Evolutionary conservation across 768 basidiomycete species (phyloP).

Genomic region (Macrolepiota albuminosa): DNA sequence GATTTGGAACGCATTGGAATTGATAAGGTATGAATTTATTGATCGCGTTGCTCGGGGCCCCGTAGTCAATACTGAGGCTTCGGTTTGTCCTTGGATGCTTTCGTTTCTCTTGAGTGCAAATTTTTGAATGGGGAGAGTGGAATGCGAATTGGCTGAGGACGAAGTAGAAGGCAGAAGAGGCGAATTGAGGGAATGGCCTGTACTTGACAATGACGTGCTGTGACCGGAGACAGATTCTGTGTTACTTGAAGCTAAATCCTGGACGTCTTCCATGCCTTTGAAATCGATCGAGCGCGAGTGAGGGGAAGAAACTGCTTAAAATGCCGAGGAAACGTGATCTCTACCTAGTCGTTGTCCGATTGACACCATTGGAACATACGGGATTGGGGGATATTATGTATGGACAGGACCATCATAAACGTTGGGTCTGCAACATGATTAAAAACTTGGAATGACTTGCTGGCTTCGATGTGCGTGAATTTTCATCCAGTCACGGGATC

Average conservation of each 20-base stretch:
- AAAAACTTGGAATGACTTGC: background rate
- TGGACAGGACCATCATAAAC: constrained; percentile 1
- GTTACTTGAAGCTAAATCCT: constrained; percentile 1
- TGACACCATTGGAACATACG: background rate
- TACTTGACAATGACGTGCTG: background rate
- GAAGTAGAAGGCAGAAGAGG: background rate
- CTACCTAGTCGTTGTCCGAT: background rate
- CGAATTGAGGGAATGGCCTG: constrained; percentile 3
- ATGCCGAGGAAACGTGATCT: constrained; percentile 4
- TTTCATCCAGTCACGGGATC: background rate
- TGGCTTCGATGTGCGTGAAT: background rate
- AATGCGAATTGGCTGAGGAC: background rate
- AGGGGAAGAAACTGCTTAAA: background rate
- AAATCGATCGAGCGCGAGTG: constrained; percentile 3
- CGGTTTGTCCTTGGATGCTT: background rate
- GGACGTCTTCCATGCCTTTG: constrained; percentile 12
- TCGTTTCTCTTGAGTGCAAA: background rate
- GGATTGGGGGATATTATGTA: background rate
- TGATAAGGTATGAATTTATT: background rate
- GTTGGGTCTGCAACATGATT: constrained; percentile 9
- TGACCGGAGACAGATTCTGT: constrained; percentile 4
- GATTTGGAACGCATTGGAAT: constrained; percentile 7
- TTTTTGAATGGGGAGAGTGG: background rate
- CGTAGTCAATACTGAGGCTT: background rate
- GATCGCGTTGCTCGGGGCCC: background rate